Evolutionary conservation across 2,329 filamentous ascomycete genomes (phyloP), one percentile per base, ranked within the genome.

Genomic region (Verticillium nubilum): DNA sequence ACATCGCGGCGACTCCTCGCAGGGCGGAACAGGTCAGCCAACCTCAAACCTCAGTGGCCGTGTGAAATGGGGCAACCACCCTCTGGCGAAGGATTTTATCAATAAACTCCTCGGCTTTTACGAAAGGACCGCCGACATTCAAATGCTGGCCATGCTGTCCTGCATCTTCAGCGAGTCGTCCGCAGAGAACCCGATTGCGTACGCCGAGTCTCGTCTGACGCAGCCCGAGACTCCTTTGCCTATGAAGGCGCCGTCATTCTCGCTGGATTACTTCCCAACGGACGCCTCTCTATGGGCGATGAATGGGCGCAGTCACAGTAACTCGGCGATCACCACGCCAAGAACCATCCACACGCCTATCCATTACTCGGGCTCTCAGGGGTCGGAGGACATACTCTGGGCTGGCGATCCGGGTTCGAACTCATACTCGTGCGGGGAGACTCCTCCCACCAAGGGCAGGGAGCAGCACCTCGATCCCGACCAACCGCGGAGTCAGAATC

Each of bases 101-200:
- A 71, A 76, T 62, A 81, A 87, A 59, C 73, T 89, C n/a, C 87
- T 89, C 64, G 74, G 78, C 27, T 79, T 89, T 67, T 90, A 84
- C 67, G 86, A 89, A 69, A 78, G 73, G 57, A 76, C 80, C 29
- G 85, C 81, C 5, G 86, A 90, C 61, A 74, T 88, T 13, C 87
- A 90, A 69, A 90, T 90, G 87, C 69, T 90, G 58, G 87, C 86
- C 9, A 89, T 89, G 85, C 77, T 90, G 28, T 87, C 86, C 1
- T 89, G 87, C 69, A 82, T 89, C 60, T 89, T 90, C 68, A 85
- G 82, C 64, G 86, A 89, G 56, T 79, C 85, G 0, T 78, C 80
- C 13, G 75, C 80, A 0, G 77, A 83, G 52, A 80, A 86, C 60
- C 78, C 78, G 55, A 76, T 85, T 26, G 81, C 84, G 4, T 86